Evolutionary conservation across 305 asterid genomes (phyloP), one percentile per base, ranked within the genome.

Genomic region (Solanum aculeatissimum): DNA sequence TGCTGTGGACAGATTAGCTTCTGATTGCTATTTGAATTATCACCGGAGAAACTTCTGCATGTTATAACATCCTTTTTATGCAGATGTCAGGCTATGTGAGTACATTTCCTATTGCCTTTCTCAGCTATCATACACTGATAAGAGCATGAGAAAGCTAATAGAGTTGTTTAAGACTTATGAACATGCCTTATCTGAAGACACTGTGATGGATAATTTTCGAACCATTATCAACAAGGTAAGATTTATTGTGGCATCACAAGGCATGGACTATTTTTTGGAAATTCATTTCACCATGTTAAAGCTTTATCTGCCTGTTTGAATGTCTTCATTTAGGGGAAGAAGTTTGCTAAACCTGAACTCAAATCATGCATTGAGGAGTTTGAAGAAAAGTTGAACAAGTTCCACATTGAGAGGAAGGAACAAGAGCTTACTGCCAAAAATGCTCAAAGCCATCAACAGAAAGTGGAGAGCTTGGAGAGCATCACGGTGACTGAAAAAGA

Each of bases 91-190:
- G 92, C 95, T 94, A 88, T 94, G 97, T 95, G 98, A 94, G 82
- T 93, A 94, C 86, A 90, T 96, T 68, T 95, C 99, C 40, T 96
- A 96, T 90, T 96, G 99, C 89, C 97, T 96, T 69, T 95, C 99
- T 87, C 98, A 92, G 93, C 91, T 96, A 77, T 88, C 99, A 47
- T 95, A 91, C 87, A 94, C 97, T 29, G 99, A 96, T 88, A 96
- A 93, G 93, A 94, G 99, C 90, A 91, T 94, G 89, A 92, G 88
- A 91, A 94, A 88, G 91, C 97, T 96, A 80, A 95, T 94, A 84
- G 99, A 96, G 81, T 92, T 94, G 66, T 91, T 94, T 72, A 96
- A 96, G 90, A 85, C 95, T n/a, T 96, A 90, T 74, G 99, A 95
- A 81, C 96, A 95, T 88, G 89, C 89, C 88, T 90, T 96, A 81